Percentiles rank a stretch among this genome's conserved stretches.
These are phyloP conservation scores for Populus trichocarpa DNA, from an alignment of 441 rosid genomes.

Conservation along the genomic window DNA sequence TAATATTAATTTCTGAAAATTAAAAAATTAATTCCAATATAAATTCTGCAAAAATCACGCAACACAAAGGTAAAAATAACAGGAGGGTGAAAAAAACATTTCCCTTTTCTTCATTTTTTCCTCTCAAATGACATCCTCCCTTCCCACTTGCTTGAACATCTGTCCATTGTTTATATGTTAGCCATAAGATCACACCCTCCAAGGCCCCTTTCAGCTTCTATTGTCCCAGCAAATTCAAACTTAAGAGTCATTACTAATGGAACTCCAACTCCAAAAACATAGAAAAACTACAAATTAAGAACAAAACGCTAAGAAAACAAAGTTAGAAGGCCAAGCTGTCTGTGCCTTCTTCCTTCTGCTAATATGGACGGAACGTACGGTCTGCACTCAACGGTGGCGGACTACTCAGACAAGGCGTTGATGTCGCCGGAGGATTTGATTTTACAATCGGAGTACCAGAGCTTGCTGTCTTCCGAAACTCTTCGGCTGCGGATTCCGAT, in stretches of 20 bases:
- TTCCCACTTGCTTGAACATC: background rate
- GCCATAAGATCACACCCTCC: slow-evolving; percentile 30
- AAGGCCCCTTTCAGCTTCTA: slow-evolving; percentile 26
- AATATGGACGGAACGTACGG: slow-evolving; percentile 80
- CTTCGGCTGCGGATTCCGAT: slow-evolving; percentile 42
- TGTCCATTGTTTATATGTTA: slow-evolving; percentile 11
- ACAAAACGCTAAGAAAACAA: background rate
- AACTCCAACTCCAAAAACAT: background rate
- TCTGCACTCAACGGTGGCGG: slow-evolving; percentile 44
- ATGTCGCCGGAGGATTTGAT: slow-evolving; percentile 70
- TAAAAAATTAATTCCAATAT: background rate
- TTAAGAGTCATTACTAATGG: background rate
- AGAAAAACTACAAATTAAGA: background rate
- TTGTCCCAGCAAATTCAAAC: slow-evolving; percentile 33
- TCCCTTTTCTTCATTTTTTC: too few relatives aligned
- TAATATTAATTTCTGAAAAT: too few relatives aligned
- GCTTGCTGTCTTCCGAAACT: slow-evolving; percentile 33
- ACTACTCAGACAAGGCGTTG: slow-evolving; percentile 52
- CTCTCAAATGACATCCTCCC: background rate
- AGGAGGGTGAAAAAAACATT: background rate
- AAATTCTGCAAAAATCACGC: background rate
- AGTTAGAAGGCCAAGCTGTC: background rate
- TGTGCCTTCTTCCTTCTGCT: background rate
- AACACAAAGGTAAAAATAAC: background rate
- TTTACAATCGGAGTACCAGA: slow-evolving; percentile 47